A percentile compares a stretch with the other conserved stretches of the same genome.
Evolutionary conservation across 352 stramenopile genomes (phyloP).

Genomic region (Phytopythium litorale): DNA sequence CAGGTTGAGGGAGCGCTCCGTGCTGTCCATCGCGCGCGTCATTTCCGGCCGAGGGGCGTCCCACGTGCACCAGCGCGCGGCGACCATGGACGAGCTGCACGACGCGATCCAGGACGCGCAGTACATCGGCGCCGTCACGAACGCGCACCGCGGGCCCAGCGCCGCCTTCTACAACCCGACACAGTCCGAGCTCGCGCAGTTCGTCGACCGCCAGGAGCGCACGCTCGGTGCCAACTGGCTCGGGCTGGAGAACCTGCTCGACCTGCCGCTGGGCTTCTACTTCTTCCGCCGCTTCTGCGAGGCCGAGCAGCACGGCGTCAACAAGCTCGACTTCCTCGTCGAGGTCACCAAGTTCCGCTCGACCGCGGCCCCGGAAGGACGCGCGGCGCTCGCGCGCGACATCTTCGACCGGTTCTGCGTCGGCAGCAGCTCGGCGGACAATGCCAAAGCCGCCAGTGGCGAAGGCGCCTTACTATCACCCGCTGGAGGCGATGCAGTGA

Average conservation of each 20-base stretch:
- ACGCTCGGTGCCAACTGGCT: conserved; percentile 54
- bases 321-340: conserved; percentile 67
- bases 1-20: too few species aligned
- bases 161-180: conserved; percentile 73
- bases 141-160: conserved; percentile 60
- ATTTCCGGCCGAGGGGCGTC: background rate
- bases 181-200: conserved; percentile 56
- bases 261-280: conserved; percentile 78
- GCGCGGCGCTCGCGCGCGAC: conserved; percentile 41
- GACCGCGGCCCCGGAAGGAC: conserved; percentile 42
- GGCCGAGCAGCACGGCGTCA: conserved; percentile 51
- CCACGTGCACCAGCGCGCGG: background rate
- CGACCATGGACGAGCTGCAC: conserved; percentile 82
- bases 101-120: conserved; percentile 89
- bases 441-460: background rate
- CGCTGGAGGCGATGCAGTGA: background rate
- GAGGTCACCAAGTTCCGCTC: conserved; percentile 68
- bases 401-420: conserved; percentile 60
- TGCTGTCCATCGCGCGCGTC: background rate
- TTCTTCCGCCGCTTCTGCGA: conserved; percentile 77
- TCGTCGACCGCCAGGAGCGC: conserved; percentile 55
- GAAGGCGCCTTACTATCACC: background rate
- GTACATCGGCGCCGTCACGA: conserved; percentile 85
- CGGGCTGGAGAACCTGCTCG: conserved; percentile 62
- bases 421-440: conserved; percentile 5